Percentiles rank a stretch among this genome's conserved stretches.
phyloP scores from a whole-genome alignment of 345 rosid genomes.

The Viola odorata region DNA sequence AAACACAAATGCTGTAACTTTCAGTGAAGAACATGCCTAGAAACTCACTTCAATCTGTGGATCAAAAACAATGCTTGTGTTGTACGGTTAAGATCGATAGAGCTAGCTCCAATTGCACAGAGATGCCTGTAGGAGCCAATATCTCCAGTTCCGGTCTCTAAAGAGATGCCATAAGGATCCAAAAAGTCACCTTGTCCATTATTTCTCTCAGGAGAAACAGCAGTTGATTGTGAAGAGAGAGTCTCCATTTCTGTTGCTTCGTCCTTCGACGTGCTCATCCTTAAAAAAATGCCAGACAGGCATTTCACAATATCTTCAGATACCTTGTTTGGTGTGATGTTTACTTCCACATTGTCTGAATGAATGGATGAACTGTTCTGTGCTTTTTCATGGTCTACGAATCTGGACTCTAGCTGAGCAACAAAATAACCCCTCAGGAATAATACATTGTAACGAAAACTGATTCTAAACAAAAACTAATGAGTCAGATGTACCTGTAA shows the following conservation, averaged over 20 bases:
- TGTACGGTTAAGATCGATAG: constrained; percentile 54
- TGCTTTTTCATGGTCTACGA: constrained; percentile 48
- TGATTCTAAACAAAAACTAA: not conserved
- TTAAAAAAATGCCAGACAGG: constrained; percentile 51
- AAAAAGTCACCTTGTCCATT: constrained; percentile 19
- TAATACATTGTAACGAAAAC: not conserved
- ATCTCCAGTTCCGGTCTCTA: constrained; percentile 39
- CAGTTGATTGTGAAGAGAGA: constrained; percentile 8
- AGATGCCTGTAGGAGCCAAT: constrained; percentile 62
- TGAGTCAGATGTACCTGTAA: constrained; percentile 25
- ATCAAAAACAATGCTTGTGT: constrained; percentile 50
- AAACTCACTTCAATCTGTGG: constrained; percentile 69
- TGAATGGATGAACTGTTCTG: constrained; percentile 44
- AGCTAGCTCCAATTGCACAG: constrained; percentile 44
- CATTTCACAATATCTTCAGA: constrained; percentile 69
- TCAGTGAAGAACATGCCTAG: constrained; percentile 1
- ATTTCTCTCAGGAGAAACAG: constrained; percentile 11
- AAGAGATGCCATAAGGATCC: constrained; percentile 57
- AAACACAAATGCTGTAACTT: not conserved
- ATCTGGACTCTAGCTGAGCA: constrained; percentile 65
- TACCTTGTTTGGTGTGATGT: constrained; percentile 53
- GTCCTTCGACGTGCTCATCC: constrained; percentile 61
- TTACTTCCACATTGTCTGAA: constrained; percentile 39
- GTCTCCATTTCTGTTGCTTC: constrained; percentile 20
- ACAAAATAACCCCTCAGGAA: constrained; percentile 7